Conservation (phyloP, 352 stramenopile species). For the Albugo laibachii region DNA sequence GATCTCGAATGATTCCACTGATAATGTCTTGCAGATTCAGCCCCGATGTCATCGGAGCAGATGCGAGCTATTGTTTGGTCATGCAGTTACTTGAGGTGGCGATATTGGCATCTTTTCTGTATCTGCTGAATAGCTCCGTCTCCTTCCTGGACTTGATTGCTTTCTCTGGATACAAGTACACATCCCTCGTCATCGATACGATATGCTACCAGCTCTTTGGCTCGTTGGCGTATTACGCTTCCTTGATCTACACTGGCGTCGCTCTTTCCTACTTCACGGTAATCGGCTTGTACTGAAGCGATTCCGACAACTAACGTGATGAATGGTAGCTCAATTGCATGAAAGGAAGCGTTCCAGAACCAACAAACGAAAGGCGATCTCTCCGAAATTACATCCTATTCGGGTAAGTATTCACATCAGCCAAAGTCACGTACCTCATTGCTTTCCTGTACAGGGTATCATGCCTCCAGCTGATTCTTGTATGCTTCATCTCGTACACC, state of each 20-base stretch:
- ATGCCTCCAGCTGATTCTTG: constrained; percentile 58
- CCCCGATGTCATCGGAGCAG: constrained; percentile 89
- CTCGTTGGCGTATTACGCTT: constrained; percentile 80
- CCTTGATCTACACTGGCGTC: constrained; percentile 85
- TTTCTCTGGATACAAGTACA: constrained; percentile 99
- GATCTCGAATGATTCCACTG: not conserved
- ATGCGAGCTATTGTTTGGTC: constrained; percentile 81
- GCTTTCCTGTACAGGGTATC: constrained; percentile 22
- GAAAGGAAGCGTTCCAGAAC: constrained; percentile 65
- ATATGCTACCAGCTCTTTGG: constrained; percentile 75
- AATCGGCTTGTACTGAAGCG: constrained; percentile 4
- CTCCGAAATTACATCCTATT: constrained; percentile 80
- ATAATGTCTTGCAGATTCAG: constrained; percentile 70
- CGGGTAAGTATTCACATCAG: constrained; percentile 18
- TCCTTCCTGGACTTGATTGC: constrained; percentile 91
- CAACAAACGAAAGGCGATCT: constrained; percentile 40
- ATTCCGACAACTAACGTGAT: not conserved
- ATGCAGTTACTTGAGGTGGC: constrained; percentile 86
- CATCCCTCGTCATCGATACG: constrained; percentile 90
- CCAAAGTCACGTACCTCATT: not conserved
- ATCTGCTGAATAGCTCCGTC: constrained; percentile 85
- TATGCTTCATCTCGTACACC: constrained; percentile 76
- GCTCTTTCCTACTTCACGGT: constrained; percentile 91
- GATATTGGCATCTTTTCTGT: constrained; percentile 85
- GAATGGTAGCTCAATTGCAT: constrained; percentile 59